Evolutionary conservation across 2,329 filamentous ascomycete genomes (phyloP).

Genomic region (Pseudocercospora cruenta): DNA sequence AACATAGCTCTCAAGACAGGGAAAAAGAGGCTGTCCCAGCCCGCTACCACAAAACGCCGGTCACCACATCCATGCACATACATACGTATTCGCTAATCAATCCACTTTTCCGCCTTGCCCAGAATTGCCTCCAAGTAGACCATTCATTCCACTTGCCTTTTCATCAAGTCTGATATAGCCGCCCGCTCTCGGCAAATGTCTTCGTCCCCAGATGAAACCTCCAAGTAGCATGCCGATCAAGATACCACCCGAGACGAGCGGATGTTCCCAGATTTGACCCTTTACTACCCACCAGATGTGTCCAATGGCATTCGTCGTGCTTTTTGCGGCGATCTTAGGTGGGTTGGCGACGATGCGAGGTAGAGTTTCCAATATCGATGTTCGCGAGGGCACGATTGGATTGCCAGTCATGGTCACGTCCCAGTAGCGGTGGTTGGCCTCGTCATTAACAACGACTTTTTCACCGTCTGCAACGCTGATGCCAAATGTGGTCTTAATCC

Average conservation of each 20-base stretch:
- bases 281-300: slow-evolving; percentile 64
- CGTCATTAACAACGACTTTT: slow-evolving; percentile 92
- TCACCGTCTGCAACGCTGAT: slow-evolving; percentile 87
- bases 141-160: slow-evolving; percentile 67
- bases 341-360: slow-evolving; percentile 70
- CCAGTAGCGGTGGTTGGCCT: slow-evolving; percentile 95
- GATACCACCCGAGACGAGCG: slow-evolving; percentile 55
- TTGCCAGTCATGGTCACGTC: slow-evolving; percentile 87
- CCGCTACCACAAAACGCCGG: background rate
- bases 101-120: slow-evolving; percentile 24
- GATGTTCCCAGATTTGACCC: slow-evolving; percentile 48
- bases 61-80: background rate
- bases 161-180: slow-evolving; percentile 50
- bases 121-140: slow-evolving; percentile 62
- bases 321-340: slow-evolving; percentile 74
- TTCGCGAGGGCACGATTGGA: slow-evolving; percentile 84
- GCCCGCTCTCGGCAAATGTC: slow-evolving; percentile 35
- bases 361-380: slow-evolving; percentile 86
- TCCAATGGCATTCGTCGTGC: slow-evolving; percentile 72
- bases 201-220: slow-evolving; percentile 34
- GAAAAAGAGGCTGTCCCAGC: background rate
- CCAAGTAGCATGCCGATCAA: slow-evolving; percentile 55
- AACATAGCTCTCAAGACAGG: background rate
- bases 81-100: slow-evolving; percentile 5
- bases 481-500: slow-evolving; percentile 93